Conservation (phyloP, 164 flowering plant species). For the Echeveria elegans region DNA sequence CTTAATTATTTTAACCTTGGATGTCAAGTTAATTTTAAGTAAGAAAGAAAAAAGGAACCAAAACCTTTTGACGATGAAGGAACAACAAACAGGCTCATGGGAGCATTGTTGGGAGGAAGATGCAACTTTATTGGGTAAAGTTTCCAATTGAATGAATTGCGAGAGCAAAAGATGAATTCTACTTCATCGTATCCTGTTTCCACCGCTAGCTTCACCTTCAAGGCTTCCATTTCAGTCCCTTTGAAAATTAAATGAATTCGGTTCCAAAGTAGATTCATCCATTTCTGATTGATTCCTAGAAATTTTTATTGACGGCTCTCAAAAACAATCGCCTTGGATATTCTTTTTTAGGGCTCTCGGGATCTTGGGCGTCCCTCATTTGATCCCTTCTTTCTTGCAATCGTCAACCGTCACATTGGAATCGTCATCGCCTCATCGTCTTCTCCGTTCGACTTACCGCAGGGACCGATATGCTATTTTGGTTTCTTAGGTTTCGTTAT, state of each 20-base stretch:
- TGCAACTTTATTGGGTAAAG: slow-evolving; percentile 60
- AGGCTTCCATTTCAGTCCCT: background rate
- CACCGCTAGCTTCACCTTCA: background rate
- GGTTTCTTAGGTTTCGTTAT: too few relatives aligned
- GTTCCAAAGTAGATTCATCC: background rate
- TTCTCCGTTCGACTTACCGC: too few relatives aligned
- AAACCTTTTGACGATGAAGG: background rate
- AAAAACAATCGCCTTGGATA: too few relatives aligned
- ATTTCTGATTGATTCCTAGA: background rate
- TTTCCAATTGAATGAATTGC: slow-evolving; percentile 40
- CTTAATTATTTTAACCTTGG: background rate
- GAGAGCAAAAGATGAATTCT: slow-evolving; percentile 33
- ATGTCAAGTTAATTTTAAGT: background rate
- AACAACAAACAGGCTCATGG: background rate
- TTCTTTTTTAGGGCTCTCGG: too few relatives aligned
- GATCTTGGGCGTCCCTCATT: too few relatives aligned
- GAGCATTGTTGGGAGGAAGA: slow-evolving; percentile 28
- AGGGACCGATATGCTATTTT: too few relatives aligned
- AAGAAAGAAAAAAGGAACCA: background rate
- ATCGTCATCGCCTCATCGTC: too few relatives aligned
- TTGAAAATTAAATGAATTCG: background rate
- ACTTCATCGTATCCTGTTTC: slow-evolving; percentile 18
- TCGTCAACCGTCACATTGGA: too few relatives aligned
- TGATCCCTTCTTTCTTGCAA: too few relatives aligned
- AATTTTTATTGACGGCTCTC: too few relatives aligned